A percentile compares a stretch with the other conserved stretches of the same genome.
These are phyloP conservation scores for Blastobotrys indianensis DNA, from an alignment of 1,139 yeast species.

Conservation along the genomic window DNA sequence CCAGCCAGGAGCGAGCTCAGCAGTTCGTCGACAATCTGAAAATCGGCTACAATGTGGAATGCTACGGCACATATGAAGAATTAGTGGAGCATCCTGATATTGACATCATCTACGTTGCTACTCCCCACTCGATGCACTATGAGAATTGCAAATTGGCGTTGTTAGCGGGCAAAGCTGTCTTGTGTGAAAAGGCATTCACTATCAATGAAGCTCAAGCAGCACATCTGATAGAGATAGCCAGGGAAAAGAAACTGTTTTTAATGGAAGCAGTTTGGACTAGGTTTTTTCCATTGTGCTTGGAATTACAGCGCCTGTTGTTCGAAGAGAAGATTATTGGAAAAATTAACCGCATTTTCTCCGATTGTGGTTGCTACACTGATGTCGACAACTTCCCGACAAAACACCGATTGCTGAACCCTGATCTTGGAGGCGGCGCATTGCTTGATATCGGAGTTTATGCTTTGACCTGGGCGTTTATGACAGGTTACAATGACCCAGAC, in stretches of 20 bases:
- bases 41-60: conserved; percentile 14
- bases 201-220: conserved; percentile 46
- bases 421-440: conserved; percentile 56
- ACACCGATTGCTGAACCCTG: conserved; percentile 32
- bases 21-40: conserved; percentile 20
- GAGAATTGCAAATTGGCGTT: conserved; percentile 46
- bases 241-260: conserved; percentile 41
- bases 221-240: conserved; percentile 45
- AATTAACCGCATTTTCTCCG: conserved; percentile 39
- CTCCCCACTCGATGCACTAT: conserved; percentile 54
- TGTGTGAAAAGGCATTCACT: conserved; percentile 60
- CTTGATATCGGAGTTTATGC: conserved; percentile 58
- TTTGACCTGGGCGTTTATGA: conserved; percentile 39
- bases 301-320: conserved; percentile 39
- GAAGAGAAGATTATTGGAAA: conserved; percentile 45
- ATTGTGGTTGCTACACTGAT: conserved; percentile 38
- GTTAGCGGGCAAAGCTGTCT: conserved; percentile 47
- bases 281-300: conserved; percentile 48
- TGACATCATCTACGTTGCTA: conserved; percentile 53
- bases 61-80: conserved; percentile 35
- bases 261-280: conserved; percentile 69
- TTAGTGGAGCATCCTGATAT: conserved; percentile 43
- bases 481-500: conserved; percentile 30
- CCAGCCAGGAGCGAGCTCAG: conserved; percentile 26
- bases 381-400: conserved; percentile 23